phyloP scores from a whole-genome alignment of 2,329 filamentous ascomycete genomes.

The Samsoniella hepiali region DNA sequence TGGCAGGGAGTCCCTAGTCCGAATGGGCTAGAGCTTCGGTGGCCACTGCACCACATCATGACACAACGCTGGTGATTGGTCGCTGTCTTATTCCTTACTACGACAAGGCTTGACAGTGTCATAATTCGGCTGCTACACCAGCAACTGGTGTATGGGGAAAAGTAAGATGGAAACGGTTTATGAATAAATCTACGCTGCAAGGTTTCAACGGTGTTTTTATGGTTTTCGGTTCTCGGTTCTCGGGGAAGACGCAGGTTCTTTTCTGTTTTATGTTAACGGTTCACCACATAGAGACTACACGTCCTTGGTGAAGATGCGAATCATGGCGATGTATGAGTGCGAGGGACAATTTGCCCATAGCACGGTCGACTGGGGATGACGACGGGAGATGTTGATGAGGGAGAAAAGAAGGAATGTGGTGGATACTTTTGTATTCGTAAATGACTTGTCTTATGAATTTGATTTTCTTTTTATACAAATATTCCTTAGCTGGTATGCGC shows the following conservation, averaged over 20 bases:
- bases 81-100: background rate
- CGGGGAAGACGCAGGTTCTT: background rate
- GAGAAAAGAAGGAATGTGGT: background rate
- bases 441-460: conserved; percentile 17
- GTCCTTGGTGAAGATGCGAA: background rate
- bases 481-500: background rate
- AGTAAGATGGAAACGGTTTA: conserved; percentile 9
- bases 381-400: background rate
- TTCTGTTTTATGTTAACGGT: conserved; percentile 6
- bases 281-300: background rate
- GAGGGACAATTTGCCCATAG: background rate
- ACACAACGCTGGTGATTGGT: background rate
- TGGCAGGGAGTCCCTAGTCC: background rate
- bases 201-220: conserved; percentile 5
- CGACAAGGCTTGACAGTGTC: background rate
- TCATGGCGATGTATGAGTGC: background rate
- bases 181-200: conserved; percentile 2
- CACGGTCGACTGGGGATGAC: background rate
- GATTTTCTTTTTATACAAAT: background rate
- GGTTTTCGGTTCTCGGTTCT: background rate
- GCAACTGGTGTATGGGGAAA: background rate
- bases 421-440: conserved; percentile 19
- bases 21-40: background rate
- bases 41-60: background rate
- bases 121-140: background rate